A percentile compares a stretch with the other conserved stretches of the same genome.
These are phyloP conservation scores for Phytopythium vexans DNA, from an alignment of 352 stramenopile species.

Conservation along the genomic window DNA sequence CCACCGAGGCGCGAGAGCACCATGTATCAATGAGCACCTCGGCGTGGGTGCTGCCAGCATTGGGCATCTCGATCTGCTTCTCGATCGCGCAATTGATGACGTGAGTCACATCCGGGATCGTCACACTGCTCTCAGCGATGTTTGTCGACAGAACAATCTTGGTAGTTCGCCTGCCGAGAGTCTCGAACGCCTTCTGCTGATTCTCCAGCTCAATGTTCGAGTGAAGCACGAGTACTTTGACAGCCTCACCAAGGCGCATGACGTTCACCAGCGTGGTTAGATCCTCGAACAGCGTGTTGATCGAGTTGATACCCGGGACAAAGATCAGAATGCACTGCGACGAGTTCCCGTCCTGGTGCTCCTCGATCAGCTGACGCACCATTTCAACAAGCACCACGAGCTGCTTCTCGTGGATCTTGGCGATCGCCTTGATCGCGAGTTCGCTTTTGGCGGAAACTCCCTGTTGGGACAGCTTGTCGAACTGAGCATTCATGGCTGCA, in stretches of 20 bases:
- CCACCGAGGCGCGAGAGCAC: conserved; percentile 92
- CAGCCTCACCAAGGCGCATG: conserved; percentile 15
- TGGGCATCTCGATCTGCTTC: conserved; percentile 84
- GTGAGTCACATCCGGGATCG: conserved; percentile 92
- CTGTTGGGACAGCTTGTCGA: conserved; percentile 25
- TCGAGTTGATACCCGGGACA: conserved; percentile 92
- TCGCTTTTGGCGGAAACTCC: conserved; percentile 41
- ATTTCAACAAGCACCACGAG: conserved; percentile 55
- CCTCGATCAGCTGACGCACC: conserved; percentile 49
- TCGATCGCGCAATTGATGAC: conserved; percentile 86
- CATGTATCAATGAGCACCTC: conserved; percentile 85
- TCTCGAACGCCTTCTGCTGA: conserved; percentile 65
- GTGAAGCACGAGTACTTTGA: conserved; percentile 61
- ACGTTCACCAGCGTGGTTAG: conserved; percentile 33
- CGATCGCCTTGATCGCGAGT: conserved; percentile 43
- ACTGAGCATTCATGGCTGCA: conserved; percentile 34
- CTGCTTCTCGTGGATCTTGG: conserved; percentile 63
- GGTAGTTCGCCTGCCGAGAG: conserved; percentile 37
- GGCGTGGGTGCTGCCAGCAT: conserved; percentile 52
- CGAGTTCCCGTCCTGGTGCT: conserved; percentile 23
- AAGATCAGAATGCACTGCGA: conserved; percentile 94
- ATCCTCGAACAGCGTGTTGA: conserved; percentile 84
- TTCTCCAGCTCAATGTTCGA: conserved; percentile 73
- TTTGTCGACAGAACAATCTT: conserved; percentile 97
- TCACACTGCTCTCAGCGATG: conserved; percentile 96